These are phyloP conservation scores for Talinum fruticosum DNA, from an alignment of 148 eudicot genomes.

Conservation along the genomic window DNA sequence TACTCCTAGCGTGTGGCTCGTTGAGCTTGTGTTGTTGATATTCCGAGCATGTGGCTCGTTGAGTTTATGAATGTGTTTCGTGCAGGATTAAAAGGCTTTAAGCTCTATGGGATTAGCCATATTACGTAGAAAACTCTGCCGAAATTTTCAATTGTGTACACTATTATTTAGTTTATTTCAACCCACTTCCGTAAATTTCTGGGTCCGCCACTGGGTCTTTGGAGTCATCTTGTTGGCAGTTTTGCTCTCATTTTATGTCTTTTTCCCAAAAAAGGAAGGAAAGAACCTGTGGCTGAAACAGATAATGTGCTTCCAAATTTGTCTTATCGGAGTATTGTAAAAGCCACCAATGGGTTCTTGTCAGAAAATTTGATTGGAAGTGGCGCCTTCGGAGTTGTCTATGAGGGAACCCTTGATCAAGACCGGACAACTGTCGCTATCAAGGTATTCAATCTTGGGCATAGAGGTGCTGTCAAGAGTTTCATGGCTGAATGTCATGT, in stretches of 20 bases:
- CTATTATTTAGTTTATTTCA: too few species aligned
- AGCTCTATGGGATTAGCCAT: too few species aligned
- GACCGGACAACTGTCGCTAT: not conserved
- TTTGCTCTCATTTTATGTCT: not conserved
- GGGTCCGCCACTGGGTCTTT: too few species aligned
- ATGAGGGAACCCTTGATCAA: constrained; percentile 20
- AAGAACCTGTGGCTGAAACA: not conserved
- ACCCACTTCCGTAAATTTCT: too few species aligned
- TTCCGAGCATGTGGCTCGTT: too few species aligned
- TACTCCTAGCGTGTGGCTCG: too few species aligned
- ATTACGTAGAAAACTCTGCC: too few species aligned
- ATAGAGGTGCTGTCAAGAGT: constrained; percentile 3
- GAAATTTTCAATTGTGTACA: too few species aligned
- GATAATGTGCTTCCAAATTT: not conserved
- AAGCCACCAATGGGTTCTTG: constrained; percentile 31
- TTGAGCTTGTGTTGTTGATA: too few species aligned
- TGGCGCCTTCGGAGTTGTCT: constrained; percentile 28
- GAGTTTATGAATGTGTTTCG: too few species aligned
- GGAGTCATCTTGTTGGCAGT: not conserved
- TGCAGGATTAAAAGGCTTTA: too few species aligned
- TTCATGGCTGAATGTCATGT: constrained; percentile 14
- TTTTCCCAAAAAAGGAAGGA: not conserved
- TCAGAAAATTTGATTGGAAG: constrained; percentile 18
- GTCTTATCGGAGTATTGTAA: constrained; percentile 22
- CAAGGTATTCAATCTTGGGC: constrained; percentile 13